Evolutionary conservation across 352 stramenopile genomes (phyloP).

Genomic region (Globisporangium splendens): DNA sequence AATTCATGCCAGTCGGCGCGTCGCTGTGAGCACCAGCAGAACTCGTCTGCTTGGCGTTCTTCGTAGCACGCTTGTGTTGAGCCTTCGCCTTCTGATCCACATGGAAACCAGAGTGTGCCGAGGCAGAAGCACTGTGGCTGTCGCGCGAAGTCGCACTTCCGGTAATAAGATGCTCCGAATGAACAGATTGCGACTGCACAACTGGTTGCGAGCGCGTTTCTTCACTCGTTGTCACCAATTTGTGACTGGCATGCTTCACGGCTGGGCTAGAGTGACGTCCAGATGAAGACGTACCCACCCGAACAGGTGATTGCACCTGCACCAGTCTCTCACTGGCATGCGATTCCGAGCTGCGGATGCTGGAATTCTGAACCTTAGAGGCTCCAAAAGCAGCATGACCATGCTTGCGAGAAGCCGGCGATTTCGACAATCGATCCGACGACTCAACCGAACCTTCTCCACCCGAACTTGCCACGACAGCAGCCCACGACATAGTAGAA

Average conservation of each 20-base stretch:
- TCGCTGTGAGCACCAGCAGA: neutral
- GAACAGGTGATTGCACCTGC: neutral
- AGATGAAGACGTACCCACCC: neutral
- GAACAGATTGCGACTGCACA: neutral
- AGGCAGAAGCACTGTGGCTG: neutral
- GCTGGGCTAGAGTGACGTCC: neutral
- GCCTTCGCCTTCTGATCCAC: constrained; percentile 1
- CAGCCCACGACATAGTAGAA: neutral
- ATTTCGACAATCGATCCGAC: neutral
- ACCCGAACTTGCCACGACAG: neutral
- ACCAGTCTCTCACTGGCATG: neutral
- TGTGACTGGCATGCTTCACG: constrained; percentile 5
- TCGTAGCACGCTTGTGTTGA: neutral
- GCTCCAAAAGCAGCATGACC: neutral
- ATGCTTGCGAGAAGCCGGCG: neutral
- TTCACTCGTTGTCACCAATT: constrained; percentile 1
- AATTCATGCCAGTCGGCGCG: neutral
- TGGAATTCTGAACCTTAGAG: neutral
- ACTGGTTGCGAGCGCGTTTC: neutral
- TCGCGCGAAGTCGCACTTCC: neutral
- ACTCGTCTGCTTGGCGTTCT: neutral
- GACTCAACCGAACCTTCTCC: neutral
- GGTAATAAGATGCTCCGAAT: neutral
- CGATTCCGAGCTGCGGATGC: neutral
- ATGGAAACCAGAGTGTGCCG: neutral